Conservation (phyloP, 345 rosid genomes). For the Lenwebbia sp. region DNA sequence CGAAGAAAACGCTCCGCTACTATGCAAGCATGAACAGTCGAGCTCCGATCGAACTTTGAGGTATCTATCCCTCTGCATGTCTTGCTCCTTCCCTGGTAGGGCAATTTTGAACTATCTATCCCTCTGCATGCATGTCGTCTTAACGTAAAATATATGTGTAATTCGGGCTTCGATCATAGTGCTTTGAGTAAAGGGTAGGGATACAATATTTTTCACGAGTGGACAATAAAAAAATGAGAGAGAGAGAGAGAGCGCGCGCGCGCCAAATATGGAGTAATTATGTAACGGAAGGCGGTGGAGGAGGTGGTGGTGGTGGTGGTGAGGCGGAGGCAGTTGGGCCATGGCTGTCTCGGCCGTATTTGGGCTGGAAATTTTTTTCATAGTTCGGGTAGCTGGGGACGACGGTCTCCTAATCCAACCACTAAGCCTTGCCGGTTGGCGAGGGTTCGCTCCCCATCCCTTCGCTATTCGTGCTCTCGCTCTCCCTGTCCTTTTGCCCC, state of each 20-base stretch:
- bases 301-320: not conserved
- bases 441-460: not conserved
- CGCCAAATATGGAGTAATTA: not conserved
- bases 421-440: not conserved
- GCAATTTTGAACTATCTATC: not conserved
- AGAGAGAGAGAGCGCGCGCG: not conserved
- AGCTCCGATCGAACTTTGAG: not conserved
- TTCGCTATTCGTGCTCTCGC: not conserved
- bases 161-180: not conserved
- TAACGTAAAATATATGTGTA: not conserved
- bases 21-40: not conserved
- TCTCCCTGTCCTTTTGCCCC: not conserved
- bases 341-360: not conserved
- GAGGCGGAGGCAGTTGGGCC: not conserved
- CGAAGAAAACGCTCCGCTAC: not conserved
- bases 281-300: not conserved
- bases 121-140: not conserved
- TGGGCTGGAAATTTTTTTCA: not conserved
- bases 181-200: fast-evolving
- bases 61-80: not conserved
- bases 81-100: not conserved
- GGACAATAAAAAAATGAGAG: not conserved
- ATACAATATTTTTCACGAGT: not conserved
- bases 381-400: not conserved
- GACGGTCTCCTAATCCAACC: not conserved